Conservation (phyloP, 352 stramenopile genomes). For the Phytopythium kandeliae region DNA sequence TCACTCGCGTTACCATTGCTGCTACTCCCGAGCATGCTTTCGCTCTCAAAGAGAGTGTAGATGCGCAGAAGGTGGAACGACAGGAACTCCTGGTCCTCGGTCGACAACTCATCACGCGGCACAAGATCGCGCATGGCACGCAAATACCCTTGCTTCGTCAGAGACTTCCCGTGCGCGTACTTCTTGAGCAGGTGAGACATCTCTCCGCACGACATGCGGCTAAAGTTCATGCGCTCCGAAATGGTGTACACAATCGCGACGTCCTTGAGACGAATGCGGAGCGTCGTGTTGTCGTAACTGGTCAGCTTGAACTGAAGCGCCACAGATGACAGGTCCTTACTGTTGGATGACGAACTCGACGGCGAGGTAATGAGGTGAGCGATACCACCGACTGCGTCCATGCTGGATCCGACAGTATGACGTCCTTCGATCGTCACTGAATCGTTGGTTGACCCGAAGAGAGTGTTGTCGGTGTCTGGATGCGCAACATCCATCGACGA, state of each 20-base stretch:
- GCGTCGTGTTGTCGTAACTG: slow-evolving; percentile 71
- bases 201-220: slow-evolving; percentile 51
- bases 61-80: slow-evolving; percentile 83
- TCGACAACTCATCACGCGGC: slow-evolving; percentile 59
- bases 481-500: slow-evolving; percentile 41
- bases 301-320: slow-evolving; percentile 86
- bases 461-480: slow-evolving; percentile 34
- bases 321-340: slow-evolving; percentile 62
- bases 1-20: slow-evolving; percentile 21
- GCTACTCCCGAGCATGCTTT: slow-evolving; percentile 41
- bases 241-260: slow-evolving; percentile 86
- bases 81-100: slow-evolving; percentile 85
- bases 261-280: slow-evolving; percentile 81
- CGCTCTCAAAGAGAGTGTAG: slow-evolving; percentile 78
- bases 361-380: slow-evolving; percentile 57
- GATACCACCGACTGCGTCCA: slow-evolving; percentile 57
- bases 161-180: slow-evolving; percentile 47
- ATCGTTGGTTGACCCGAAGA: slow-evolving; percentile 23
- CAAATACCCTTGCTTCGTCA: slow-evolving; percentile 75
- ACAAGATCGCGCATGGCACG: slow-evolving; percentile 75
- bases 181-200: slow-evolving; percentile 70
- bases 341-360: slow-evolving; percentile 26
- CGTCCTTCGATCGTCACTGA: slow-evolving; percentile 17
- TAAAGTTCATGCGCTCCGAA: slow-evolving; percentile 80
- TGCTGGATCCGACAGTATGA: slow-evolving; percentile 30